A percentile compares a stretch with the other conserved stretches of the same genome.
phyloP scores from a whole-genome alignment of 306 rosid species.

The Lathyrus aphaca region DNA sequence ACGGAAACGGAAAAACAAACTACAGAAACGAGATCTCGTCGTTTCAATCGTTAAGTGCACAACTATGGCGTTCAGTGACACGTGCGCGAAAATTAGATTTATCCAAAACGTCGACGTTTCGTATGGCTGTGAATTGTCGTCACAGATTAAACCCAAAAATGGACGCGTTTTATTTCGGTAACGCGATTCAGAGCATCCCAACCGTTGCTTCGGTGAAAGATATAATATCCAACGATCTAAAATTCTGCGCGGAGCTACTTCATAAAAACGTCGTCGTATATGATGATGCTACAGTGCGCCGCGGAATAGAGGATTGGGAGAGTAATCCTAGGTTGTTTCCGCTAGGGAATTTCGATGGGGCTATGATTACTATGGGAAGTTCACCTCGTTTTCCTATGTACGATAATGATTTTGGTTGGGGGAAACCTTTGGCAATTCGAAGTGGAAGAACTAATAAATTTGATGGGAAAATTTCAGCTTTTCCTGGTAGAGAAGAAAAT shows the following conservation, averaged over 20 bases:
- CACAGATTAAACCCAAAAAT: constrained; percentile 71
- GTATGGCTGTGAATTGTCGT: constrained; percentile 95
- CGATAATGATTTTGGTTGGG: constrained; percentile 94
- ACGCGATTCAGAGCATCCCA: constrained; percentile 94
- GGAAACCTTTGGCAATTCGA: constrained; percentile 66
- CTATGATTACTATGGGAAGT: constrained; percentile 85
- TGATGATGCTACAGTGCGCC: constrained; percentile 60
- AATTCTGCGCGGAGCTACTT: constrained; percentile 62
- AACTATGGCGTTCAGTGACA: constrained; percentile 86
- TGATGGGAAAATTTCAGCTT: constrained; percentile 89
- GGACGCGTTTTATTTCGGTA: constrained; percentile 77
- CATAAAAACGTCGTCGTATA: constrained; percentile 73
- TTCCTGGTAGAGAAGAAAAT: constrained; percentile 67
- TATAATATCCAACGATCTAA: constrained; percentile 56
- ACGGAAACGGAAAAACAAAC: constrained; percentile 22
- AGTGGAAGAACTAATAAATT: constrained; percentile 83
- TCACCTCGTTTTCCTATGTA: constrained; percentile 95
- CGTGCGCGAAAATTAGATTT: constrained; percentile 62
- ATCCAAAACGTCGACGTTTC: constrained; percentile 68
- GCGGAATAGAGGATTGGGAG: constrained; percentile 80
- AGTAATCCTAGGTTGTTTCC: constrained; percentile 74
- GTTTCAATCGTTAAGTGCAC: constrained; percentile 82
- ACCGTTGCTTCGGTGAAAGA: constrained; percentile 59
- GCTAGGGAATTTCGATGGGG: constrained; percentile 84
- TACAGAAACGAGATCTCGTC: constrained; percentile 62